These are phyloP conservation scores for Xylaria sp. DNA, from an alignment of 495 filamentous ascomycete species.

Conservation along the genomic window DNA sequence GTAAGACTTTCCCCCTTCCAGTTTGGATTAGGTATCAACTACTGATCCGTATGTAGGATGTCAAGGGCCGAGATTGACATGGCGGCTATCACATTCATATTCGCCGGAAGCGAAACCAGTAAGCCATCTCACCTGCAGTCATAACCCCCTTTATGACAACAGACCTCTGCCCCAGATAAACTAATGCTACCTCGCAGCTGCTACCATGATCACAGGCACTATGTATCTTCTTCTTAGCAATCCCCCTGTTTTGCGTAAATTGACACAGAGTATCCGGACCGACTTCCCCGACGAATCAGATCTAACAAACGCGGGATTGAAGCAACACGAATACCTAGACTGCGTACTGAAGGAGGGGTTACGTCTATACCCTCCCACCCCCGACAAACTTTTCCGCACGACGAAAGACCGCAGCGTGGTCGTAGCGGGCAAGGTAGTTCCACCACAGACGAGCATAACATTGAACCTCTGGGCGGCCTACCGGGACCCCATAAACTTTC, in stretches of 20 bases:
- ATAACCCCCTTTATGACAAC: background rate
- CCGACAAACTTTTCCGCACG: constrained; percentile 44
- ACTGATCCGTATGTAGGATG: constrained; percentile 2
- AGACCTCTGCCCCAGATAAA: background rate
- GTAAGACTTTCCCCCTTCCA: background rate
- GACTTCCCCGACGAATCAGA: constrained; percentile 51
- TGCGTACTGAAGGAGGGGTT: constrained; percentile 61
- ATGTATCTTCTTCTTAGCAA: constrained; percentile 56
- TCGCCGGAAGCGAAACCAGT: constrained; percentile 61
- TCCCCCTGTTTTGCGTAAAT: constrained; percentile 42
- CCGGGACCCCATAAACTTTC: constrained; percentile 43
- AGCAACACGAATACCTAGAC: constrained; percentile 54
- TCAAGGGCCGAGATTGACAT: constrained; percentile 14
- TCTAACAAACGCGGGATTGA: constrained; percentile 53
- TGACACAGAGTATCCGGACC: constrained; percentile 54
- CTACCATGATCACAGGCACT: constrained; percentile 53
- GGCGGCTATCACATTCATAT: constrained; percentile 33
- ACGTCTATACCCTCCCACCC: constrained; percentile 60
- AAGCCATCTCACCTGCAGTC: constrained; percentile 31
- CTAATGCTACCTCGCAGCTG: constrained; percentile 33
- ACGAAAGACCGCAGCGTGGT: constrained; percentile 35
- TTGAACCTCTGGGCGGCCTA: constrained; percentile 44
- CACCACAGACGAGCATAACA: constrained; percentile 42
- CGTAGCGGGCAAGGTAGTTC: constrained; percentile 44
- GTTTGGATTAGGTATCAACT: background rate